Evolutionary conservation across 257 asterid species (phyloP).

Genomic region (Solanum piurae): DNA sequence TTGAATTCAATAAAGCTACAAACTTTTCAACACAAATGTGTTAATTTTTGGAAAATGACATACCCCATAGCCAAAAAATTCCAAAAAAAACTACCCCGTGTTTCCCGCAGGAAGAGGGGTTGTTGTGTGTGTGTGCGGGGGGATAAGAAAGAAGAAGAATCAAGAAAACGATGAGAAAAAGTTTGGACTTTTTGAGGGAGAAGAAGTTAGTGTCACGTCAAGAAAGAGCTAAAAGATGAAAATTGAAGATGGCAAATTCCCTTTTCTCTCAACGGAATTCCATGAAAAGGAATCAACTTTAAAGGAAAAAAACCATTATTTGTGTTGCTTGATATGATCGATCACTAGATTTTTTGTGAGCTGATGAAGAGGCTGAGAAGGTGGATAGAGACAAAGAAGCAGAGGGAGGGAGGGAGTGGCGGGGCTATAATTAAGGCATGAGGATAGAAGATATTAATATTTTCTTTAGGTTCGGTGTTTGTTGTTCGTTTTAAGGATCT

Average conservation of each 20-base stretch:
- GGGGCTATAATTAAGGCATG: neutral
- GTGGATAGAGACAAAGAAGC: neutral
- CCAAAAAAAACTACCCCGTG: neutral
- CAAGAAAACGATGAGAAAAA: neutral
- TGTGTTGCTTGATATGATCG: neutral
- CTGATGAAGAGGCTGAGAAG: neutral
- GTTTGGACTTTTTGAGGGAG: neutral
- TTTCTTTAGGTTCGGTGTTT: neutral
- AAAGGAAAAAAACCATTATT: neutral
- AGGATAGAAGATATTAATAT: neutral
- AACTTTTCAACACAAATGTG: neutral
- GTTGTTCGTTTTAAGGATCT: fast-evolving
- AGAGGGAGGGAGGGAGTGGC: neutral
- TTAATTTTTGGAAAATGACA: neutral
- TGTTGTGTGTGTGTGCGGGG: neutral
- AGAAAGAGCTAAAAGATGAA: neutral
- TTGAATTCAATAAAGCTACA: neutral
- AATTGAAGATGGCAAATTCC: neutral
- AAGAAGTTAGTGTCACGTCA: conserved; percentile 1
- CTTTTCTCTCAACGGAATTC: neutral
- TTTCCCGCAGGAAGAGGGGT: neutral
- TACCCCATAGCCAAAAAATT: neutral
- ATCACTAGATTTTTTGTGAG: neutral
- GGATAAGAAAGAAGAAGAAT: neutral
- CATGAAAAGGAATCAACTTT: neutral